A percentile compares a stretch with the other conserved stretches of the same genome.
These are phyloP conservation scores for Magnolia kwangsiensis DNA, from an alignment of 164 flowering plant genomes.

Conservation along the genomic window DNA sequence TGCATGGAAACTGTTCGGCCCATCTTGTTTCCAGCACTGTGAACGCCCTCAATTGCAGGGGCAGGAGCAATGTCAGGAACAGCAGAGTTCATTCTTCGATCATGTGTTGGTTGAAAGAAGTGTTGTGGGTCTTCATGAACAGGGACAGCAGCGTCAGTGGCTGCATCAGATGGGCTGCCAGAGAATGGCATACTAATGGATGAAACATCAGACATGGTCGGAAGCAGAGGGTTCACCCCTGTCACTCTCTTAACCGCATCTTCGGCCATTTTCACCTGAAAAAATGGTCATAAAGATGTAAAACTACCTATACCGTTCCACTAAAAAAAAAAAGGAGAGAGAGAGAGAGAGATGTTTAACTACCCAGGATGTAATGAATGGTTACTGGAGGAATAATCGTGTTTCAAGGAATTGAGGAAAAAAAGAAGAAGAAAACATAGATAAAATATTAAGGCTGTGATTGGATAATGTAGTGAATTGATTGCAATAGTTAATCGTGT, in stretches of 20 bases:
- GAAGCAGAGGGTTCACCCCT: slow-evolving; percentile 67
- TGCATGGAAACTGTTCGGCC: slow-evolving; percentile 72
- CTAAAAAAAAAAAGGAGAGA: not conserved
- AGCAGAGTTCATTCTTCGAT: slow-evolving; percentile 32
- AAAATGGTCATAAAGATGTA: not conserved
- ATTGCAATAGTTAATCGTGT: not conserved
- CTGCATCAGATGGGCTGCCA: slow-evolving; percentile 59
- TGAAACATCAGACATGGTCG: slow-evolving; percentile 60
- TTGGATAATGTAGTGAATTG: not conserved
- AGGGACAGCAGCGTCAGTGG: slow-evolving; percentile 72
- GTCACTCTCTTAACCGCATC: slow-evolving; percentile 80
- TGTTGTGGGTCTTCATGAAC: slow-evolving; percentile 53
- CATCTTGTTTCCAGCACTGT: slow-evolving; percentile 40
- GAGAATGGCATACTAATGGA: slow-evolving; percentile 42
- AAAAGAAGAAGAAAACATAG: not conserved
- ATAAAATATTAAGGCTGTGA: not conserved
- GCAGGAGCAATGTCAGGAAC: slow-evolving; percentile 36
- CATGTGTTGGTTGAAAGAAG: slow-evolving; percentile 37
- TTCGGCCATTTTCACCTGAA: slow-evolving; percentile 94
- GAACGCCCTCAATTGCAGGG: slow-evolving; percentile 28
- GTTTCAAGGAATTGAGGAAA: not conserved
- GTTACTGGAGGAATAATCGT: not conserved
- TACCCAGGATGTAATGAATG: not conserved
- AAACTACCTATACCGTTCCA: not conserved
- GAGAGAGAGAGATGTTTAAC: not conserved